Evolutionary conservation across 1,139 yeast genomes (phyloP), one percentile per base, ranked within the genome.

Genomic region (Diutina ranongensis): DNA sequence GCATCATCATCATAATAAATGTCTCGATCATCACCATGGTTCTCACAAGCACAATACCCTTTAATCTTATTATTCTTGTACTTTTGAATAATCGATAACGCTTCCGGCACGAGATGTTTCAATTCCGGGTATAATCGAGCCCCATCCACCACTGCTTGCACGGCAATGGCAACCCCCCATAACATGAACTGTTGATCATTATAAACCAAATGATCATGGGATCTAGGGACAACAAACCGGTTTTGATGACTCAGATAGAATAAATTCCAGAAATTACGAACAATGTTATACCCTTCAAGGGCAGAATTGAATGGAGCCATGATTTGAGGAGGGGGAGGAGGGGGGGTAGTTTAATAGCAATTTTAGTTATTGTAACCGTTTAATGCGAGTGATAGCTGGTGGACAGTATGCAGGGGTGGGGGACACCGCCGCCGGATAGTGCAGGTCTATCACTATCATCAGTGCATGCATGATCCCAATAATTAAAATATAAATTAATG

Each of bases 1-100:
- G 88, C 89, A 56, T 81, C 83, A 55, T 82, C 89, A 57, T 82
- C 89, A 53, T 78, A 81, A 58, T 81, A 80, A 45, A 82, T 76
- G 57, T 82, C 88, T 44, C 65, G 65, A 58, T 80, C 82, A 45
- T 72, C 74, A 9, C 40, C 40, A 47, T 63, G 64, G 57, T 75
- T 68, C 55, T 74, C 78, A 3, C 81, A 79, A 2, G 83, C 84
- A 41, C 80, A 71, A 57, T 64, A 78, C 2, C 79, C 83, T 49
- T 69, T 72, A 54, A 65, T 56, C 50, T 70, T 63, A 13, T 66
- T 64, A 50, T 77, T 74, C 59, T 76, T 74, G 60, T 79, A 81
- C 53, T 64, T 67, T 48, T 70, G 72, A 50, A 80, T 68, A 2
- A 74, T 71, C 45, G 62, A 57, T 46, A 80, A 63, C 1, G 77